Conservation (phyloP, 148 eudicot genomes). For the Chenopodium album region DNA sequence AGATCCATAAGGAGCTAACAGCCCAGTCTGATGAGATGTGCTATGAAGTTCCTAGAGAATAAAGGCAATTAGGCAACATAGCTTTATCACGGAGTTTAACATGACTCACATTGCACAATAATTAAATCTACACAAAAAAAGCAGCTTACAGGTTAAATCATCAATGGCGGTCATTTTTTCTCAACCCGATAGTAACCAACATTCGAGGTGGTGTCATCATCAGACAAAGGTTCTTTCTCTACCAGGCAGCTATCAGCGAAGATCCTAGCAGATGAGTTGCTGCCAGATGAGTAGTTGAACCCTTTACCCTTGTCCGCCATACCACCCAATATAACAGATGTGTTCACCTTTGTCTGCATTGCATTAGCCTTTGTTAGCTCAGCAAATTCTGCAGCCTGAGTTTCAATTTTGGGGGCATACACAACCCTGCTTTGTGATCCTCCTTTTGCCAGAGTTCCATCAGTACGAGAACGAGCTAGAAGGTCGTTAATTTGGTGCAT, state of each 20-base stretch:
- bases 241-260: conserved; percentile 1
- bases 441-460: neutral
- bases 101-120: neutral
- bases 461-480: neutral
- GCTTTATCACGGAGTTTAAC: neutral
- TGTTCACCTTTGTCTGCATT: neutral
- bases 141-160: neutral
- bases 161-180: neutral
- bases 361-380: neutral
- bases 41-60: neutral
- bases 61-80: neutral
- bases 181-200: neutral
- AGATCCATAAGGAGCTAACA: neutral
- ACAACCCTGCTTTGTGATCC: neutral
- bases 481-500: conserved; percentile 8
- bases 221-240: conserved; percentile 15
- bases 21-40: neutral
- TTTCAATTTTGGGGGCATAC: conserved; percentile 2
- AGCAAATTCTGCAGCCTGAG: neutral
- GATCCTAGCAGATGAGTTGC: conserved; percentile 13
- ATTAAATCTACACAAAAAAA: neutral
- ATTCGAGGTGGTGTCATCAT: conserved; percentile 21
- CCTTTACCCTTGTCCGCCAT: conserved; percentile 16
- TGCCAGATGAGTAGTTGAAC: conserved; percentile 23
- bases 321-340: neutral